Conservation (phyloP, 2,329 filamentous ascomycete genomes). For the Didymella segeticola region DNA sequence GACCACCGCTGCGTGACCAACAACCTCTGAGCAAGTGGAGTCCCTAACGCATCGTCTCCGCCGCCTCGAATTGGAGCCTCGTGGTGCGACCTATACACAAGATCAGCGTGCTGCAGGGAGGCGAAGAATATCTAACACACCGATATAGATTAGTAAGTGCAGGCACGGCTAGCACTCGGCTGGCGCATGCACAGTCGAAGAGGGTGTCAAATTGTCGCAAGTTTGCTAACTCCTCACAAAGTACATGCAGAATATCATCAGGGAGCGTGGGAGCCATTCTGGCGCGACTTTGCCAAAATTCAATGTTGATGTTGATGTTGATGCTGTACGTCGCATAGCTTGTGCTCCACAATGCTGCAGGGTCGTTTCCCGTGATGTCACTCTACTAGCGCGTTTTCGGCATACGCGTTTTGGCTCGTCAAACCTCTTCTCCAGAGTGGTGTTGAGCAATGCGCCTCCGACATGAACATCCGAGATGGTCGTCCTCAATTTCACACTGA, state of each 20-base stretch:
- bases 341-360: constrained; percentile 7
- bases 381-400: constrained; percentile 30
- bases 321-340: constrained; percentile 6
- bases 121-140: constrained; percentile 48
- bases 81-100: constrained; percentile 50
- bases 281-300: not conserved
- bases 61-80: constrained; percentile 54
- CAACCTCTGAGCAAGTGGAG: constrained; percentile 50
- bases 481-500: constrained; percentile 73
- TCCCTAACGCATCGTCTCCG: constrained; percentile 49
- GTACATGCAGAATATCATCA: constrained; percentile 66
- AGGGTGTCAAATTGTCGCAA: constrained; percentile 66
- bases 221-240: constrained; percentile 65
- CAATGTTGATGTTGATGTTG: constrained; percentile 20
- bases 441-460: not conserved
- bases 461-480: constrained; percentile 47
- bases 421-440: not conserved
- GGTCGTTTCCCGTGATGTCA: constrained; percentile 21
- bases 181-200: constrained; percentile 64
- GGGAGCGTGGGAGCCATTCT: constrained; percentile 52
- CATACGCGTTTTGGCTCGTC: too few species aligned
- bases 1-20: constrained; percentile 64
- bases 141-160: constrained; percentile 69
- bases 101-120: not conserved
- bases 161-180: constrained; percentile 63